Percentiles rank a stretch among this genome's conserved stretches.
Evolutionary conservation across 2,329 filamentous ascomycete species (phyloP).

Genomic region (Penicillium thymicola): DNA sequence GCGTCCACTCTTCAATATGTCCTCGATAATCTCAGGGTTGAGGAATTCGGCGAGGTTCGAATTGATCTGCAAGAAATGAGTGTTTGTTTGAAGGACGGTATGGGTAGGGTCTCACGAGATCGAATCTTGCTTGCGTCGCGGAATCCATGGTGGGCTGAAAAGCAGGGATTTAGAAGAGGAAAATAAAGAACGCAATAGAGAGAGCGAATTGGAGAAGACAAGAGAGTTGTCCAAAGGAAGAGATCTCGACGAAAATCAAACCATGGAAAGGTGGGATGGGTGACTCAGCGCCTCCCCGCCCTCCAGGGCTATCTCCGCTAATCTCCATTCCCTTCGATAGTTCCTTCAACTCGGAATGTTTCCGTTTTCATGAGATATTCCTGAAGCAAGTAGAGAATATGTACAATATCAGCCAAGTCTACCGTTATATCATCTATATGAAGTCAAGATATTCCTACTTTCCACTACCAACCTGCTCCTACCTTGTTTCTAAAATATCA

Average conservation of each 20-base stretch:
- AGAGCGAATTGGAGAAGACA: neutral
- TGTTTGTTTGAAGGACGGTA: neutral
- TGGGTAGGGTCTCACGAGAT: neutral
- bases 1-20: conserved; percentile 27
- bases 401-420: neutral
- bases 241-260: neutral
- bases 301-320: neutral
- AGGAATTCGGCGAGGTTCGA: conserved; percentile 79
- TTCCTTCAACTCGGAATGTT: neutral
- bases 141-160: neutral
- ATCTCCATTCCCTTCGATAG: neutral
- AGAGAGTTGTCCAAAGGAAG: neutral
- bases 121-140: neutral
- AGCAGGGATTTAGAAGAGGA: neutral
- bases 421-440: neutral
- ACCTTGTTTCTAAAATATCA: neutral
- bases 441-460: neutral
- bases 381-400: neutral
- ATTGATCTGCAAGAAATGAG: conserved; percentile 52
- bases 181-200: neutral
- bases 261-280: neutral
- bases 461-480: neutral
- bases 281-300: neutral
- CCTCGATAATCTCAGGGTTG: conserved; percentile 57
- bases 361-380: neutral